Evolutionary conservation across 148 eudicot species (phyloP).

Genomic region (Vaccinium myrtillus): DNA sequence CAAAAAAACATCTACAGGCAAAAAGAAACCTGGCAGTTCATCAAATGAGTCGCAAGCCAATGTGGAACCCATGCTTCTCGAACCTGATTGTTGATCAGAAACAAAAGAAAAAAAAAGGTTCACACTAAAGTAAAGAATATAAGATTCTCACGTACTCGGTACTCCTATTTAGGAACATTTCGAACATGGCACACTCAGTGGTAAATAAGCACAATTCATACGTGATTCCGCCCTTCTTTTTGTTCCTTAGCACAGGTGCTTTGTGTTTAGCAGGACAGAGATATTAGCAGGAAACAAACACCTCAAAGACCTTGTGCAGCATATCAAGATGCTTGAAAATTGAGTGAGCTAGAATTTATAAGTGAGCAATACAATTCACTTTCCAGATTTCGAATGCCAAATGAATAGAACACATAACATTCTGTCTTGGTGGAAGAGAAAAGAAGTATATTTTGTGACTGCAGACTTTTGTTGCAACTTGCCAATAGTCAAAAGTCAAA

Average conservation of each 20-base stretch:
- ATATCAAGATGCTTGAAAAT: neutral
- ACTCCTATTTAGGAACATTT: slow-evolving; percentile 1
- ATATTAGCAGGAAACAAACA: neutral
- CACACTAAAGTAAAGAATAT: slow-evolving; percentile 7
- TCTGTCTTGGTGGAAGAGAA: neutral
- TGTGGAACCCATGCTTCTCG: slow-evolving; percentile 66
- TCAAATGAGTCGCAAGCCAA: slow-evolving; percentile 49
- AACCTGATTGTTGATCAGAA: slow-evolving; percentile 38
- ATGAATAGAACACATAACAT: neutral
- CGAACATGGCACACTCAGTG: neutral
- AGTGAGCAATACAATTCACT: neutral
- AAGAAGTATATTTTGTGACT: neutral
- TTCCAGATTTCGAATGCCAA: neutral
- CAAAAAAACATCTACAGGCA: neutral
- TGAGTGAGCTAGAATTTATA: neutral
- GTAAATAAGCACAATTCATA: neutral
- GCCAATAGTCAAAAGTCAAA: no score
- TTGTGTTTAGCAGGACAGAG: neutral
- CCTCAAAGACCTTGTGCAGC: neutral
- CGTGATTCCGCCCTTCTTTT: neutral
- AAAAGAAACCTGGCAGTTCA: slow-evolving; percentile 48
- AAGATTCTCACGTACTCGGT: neutral
- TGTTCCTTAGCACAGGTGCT: neutral
- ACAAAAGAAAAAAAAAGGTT: neutral
- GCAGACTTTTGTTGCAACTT: neutral